Conservation (phyloP, 2,329 filamentous ascomycete genomes). For the Penicillium sp. region DNA sequence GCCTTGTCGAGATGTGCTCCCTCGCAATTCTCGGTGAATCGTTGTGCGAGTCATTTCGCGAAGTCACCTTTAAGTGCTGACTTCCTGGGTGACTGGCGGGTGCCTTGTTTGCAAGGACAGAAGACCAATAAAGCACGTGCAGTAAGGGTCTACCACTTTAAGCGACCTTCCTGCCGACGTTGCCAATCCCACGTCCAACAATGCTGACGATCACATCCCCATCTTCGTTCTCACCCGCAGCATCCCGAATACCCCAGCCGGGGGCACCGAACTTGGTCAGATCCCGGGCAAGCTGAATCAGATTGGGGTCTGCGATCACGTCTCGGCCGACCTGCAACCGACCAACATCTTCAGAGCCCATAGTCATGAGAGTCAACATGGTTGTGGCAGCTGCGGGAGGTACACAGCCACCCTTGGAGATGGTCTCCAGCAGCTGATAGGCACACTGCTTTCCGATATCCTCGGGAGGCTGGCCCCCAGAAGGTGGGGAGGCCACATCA, state of each 20-base stretch:
- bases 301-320: constrained; percentile 74
- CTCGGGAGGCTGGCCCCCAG: constrained; percentile 80
- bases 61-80: no score
- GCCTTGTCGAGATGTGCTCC: no score
- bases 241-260: constrained; percentile 84
- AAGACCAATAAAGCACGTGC: neutral
- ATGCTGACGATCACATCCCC: constrained; percentile 81
- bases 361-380: constrained; percentile 87
- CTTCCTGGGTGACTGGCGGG: neutral
- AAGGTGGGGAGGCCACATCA: constrained; percentile 70
- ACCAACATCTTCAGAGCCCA: constrained; percentile 95
- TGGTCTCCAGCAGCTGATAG: constrained; percentile 79
- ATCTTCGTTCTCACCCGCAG: constrained; percentile 60
- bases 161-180: constrained; percentile 86
- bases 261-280: constrained; percentile 83
- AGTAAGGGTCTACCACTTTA: constrained; percentile 37
- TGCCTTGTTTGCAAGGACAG: neutral
- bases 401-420: constrained; percentile 79
- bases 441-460: constrained; percentile 87
- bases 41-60: no score
- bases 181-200: constrained; percentile 89
- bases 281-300: constrained; percentile 78
- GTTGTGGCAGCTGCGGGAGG: constrained; percentile 68
- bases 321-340: constrained; percentile 77
- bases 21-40: no score